Evolutionary conservation across 1,284 basidiomycete species (phyloP), one percentile per base, ranked within the genome.

Genomic region (Heterobasidion occidentale): DNA sequence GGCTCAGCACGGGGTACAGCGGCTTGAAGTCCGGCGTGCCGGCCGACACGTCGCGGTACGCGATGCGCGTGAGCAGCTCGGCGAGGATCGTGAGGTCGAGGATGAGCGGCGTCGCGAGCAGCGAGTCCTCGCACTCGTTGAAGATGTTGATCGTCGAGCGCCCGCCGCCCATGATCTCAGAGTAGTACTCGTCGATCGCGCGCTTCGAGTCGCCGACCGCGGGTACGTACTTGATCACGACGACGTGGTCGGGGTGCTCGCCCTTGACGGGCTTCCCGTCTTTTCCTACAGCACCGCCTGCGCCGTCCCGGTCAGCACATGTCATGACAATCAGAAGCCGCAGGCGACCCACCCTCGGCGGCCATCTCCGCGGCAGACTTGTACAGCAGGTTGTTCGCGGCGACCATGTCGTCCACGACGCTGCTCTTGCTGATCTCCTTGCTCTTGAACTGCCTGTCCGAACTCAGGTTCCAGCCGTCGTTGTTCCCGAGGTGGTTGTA

Each of bases 401-500:
- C 83, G 58, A 96, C 94, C 94, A 96, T 97, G 72, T 97, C 96
- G 67, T 98, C 96, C 49, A 98, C 94, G 62, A 99, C 96, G 61
- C 87, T 92, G 67, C 89, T 90, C 85, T 98, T 98, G 78, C 85
- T 88, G 71, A 95, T 95, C 77, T 98, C 96, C 86, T 99, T 99
- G 79, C 87, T 91, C 79, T 88, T 90, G 88, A 98, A 98, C 77
- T 98, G 95, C 61, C 77, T 78, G 72, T 94, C 91, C n/a, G 92
- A 88, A 58, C 84, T 90, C 67, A 98, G 76, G 77, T 98, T 97
- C 74, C 88, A 86, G 36, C 94, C 95, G 69, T 98, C 95, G 71
- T 98, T 98, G 82, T 98, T 98, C 46, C 97, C 96, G 54, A 99
- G 84, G 74, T 99, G 96, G 81, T 98, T 99, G 83, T 99, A 99